These are phyloP conservation scores for Chytriomyces hyalinus DNA, from an alignment of 192 early-diverging fungal species.

Conservation along the genomic window DNA sequence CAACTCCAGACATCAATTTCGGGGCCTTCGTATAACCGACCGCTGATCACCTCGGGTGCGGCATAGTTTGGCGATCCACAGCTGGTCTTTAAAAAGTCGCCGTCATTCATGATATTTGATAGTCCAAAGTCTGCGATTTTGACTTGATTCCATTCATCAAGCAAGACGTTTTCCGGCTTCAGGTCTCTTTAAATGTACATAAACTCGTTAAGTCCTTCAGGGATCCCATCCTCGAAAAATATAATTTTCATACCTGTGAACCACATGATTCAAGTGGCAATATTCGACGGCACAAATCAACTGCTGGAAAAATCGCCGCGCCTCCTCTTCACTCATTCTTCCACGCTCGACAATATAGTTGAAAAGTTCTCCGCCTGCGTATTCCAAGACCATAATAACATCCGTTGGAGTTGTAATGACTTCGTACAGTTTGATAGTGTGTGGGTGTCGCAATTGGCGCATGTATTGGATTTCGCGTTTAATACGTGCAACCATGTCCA, in stretches of 20 bases:
- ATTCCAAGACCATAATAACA: conserved; percentile 98
- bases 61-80: conserved; percentile 57
- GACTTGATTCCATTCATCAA: conserved; percentile 61
- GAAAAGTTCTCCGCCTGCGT: conserved; percentile 93
- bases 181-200: conserved; percentile 44
- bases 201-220: neutral
- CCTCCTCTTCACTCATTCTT: conserved; percentile 61
- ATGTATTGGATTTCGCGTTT: conserved; percentile 96
- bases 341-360: conserved; percentile 89
- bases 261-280: conserved; percentile 64
- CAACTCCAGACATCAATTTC: conserved; percentile 99
- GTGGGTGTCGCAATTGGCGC: conserved; percentile 92
- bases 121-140: conserved; percentile 70
- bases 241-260: conserved; percentile 43
- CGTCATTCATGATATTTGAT: conserved; percentile 59
- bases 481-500: conserved; percentile 94
- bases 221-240: neutral
- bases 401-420: conserved; percentile 96
- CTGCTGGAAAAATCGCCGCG: conserved; percentile 60
- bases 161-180: conserved; percentile 64
- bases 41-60: conserved; percentile 71
- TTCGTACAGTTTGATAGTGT: conserved; percentile 99
- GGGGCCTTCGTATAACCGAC: conserved; percentile 85
- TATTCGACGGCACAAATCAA: conserved; percentile 64
- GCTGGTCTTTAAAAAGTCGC: conserved; percentile 61